Conservation (phyloP, 108 stramenopile species). For the Cyclotella sp. region DNA sequence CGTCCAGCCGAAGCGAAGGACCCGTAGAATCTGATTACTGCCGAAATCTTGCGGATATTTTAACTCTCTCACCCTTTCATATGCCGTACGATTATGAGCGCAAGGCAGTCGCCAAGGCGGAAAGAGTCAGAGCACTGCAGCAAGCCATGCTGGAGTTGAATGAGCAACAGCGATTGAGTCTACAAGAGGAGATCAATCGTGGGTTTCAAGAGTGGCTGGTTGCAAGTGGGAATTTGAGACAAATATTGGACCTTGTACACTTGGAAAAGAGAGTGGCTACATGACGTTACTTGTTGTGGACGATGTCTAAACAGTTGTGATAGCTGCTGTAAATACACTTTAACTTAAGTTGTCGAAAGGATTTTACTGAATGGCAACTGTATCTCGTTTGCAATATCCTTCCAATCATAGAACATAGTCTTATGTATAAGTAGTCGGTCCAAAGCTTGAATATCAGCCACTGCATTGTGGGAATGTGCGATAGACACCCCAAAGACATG, state of each 20-base stretch:
- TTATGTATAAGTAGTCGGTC: slow-evolving; percentile 35
- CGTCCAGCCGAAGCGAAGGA: slow-evolving; percentile 16
- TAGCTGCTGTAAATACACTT: neutral
- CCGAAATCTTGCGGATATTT: slow-evolving; percentile 71
- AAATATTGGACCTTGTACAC: slow-evolving; percentile 92
- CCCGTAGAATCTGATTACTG: slow-evolving; percentile 81
- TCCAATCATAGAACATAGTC: slow-evolving; percentile 31
- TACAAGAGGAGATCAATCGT: slow-evolving; percentile 84
- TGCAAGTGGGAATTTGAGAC: slow-evolving; percentile 90
- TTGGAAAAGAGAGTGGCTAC: slow-evolving; percentile 58
- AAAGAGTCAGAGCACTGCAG: slow-evolving; percentile 76
- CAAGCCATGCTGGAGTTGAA: slow-evolving; percentile 73
- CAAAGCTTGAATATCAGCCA: slow-evolving; percentile 44
- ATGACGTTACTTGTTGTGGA: neutral
- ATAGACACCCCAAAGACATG: slow-evolving; percentile 35
- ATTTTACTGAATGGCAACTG: slow-evolving; percentile 16
- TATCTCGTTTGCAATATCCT: slow-evolving; percentile 26
- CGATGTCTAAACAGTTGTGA: neutral
- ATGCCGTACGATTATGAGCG: slow-evolving; percentile 86
- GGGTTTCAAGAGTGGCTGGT: slow-evolving; percentile 93
- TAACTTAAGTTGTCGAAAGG: too few relatives aligned
- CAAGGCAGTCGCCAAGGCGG: slow-evolving; percentile 72
- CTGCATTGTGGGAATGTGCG: slow-evolving; percentile 44
- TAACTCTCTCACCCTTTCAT: slow-evolving; percentile 85
- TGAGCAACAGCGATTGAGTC: slow-evolving; percentile 61